These are phyloP conservation scores for Cyclotella cryptica DNA, from an alignment of 108 stramenopile species.

Conservation along the genomic window DNA sequence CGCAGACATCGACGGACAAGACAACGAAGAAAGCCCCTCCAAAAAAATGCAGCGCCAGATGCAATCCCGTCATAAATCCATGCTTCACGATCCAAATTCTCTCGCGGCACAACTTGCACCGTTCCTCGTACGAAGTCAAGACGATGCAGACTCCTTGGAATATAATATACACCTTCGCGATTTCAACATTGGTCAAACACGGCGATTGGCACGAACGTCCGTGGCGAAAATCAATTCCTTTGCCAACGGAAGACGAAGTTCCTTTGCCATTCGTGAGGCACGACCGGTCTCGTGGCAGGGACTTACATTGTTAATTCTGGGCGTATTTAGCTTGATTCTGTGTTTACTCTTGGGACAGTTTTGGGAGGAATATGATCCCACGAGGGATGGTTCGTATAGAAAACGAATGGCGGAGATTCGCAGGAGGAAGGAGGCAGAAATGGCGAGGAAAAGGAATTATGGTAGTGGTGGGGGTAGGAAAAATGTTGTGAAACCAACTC, in stretches of 20 bases:
- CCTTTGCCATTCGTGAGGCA: constrained; percentile 68
- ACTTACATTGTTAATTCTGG: constrained; percentile 69
- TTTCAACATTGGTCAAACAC: constrained; percentile 69
- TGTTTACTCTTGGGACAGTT: constrained; percentile 78
- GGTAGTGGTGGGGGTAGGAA: not conserved
- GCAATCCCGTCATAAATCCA: constrained; percentile 45
- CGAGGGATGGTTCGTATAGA: constrained; percentile 45
- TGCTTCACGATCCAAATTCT: constrained; percentile 66
- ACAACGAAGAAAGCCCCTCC: constrained; percentile 37
- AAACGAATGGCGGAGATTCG: constrained; percentile 43
- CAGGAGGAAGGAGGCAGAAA: constrained; percentile 20
- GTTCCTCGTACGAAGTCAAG: constrained; percentile 28
- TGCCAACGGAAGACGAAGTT: constrained; percentile 65
- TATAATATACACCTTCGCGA: constrained; percentile 64
- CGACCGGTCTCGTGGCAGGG: constrained; percentile 69
- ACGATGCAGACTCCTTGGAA: constrained; percentile 19
- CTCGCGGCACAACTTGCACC: constrained; percentile 63
- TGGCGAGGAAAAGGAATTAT: not conserved
- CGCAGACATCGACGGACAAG: constrained; percentile 22
- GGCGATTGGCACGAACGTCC: constrained; percentile 62
- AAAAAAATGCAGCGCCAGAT: constrained; percentile 55
- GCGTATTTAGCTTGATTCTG: constrained; percentile 67
- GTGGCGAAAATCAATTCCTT: constrained; percentile 75
- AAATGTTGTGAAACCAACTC: no score
- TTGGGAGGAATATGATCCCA: constrained; percentile 66